A percentile compares a stretch with the other conserved stretches of the same genome.
Conservation (phyloP, 1,284 basidiomycete species). For the Anthracocystis panici-leucophaei region DNA sequence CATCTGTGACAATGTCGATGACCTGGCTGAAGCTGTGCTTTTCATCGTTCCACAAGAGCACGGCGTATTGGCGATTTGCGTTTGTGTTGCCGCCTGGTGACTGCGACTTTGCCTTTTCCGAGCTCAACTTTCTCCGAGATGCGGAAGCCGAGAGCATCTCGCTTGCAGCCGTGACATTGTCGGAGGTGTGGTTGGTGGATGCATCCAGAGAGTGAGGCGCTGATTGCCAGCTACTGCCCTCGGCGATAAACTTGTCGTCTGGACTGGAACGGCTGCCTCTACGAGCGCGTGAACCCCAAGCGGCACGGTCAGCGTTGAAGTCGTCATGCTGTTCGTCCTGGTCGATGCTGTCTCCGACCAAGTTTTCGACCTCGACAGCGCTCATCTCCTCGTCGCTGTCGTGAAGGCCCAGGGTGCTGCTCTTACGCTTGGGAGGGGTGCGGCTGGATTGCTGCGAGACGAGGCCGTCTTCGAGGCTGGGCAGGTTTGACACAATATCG, state of each 20-base stretch:
- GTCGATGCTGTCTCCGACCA: constrained; percentile 45
- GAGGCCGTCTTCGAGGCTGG: constrained; percentile 28
- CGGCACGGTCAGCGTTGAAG: constrained; percentile 11
- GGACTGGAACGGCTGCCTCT: constrained; percentile 23
- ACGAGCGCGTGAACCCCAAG: constrained; percentile 22
- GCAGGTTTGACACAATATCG: constrained; percentile 77
- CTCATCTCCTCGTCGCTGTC: constrained; percentile 55
- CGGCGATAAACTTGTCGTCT: constrained; percentile 15
- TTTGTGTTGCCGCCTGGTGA: constrained; percentile 4
- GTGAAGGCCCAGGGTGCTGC: constrained; percentile 17
- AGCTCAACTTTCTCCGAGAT: constrained; percentile 19
- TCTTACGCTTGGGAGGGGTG: constrained; percentile 43
- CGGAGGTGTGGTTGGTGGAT: constrained; percentile 4
- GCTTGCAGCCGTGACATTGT: constrained; percentile 10
- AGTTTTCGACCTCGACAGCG: constrained; percentile 43
- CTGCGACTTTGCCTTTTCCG: constrained; percentile 19
- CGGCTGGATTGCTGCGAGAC: constrained; percentile 21
- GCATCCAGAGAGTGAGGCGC: constrained; percentile 11
- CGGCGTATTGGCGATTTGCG: constrained; percentile 75
- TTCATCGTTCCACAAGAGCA: constrained; percentile 96
- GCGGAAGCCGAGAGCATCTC: constrained; percentile 23
- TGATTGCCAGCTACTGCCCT: constrained; percentile 25
- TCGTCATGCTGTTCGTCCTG: constrained; percentile 25
- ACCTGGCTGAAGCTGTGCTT: constrained; percentile 94
- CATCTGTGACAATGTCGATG: constrained; percentile 74